Evolutionary conservation across 2,329 filamentous ascomycete genomes (phyloP).

Genomic region (Claviceps spartinae): DNA sequence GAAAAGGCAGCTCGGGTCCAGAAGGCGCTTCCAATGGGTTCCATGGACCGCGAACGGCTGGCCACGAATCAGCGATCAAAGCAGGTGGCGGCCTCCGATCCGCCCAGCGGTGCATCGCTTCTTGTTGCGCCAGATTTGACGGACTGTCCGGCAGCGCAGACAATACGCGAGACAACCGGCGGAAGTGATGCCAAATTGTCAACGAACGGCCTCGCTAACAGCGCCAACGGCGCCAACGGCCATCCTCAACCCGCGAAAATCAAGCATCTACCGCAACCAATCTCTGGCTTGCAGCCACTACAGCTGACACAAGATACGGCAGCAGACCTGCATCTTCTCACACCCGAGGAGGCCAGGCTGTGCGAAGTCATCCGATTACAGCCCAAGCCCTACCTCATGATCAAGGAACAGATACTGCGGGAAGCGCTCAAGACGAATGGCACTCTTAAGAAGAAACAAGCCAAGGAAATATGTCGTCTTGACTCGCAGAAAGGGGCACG

Average conservation of each 20-base stretch:
- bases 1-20: conserved; percentile 72
- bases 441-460: conserved; percentile 83
- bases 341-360: conserved; percentile 69
- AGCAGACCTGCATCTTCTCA: conserved; percentile 73
- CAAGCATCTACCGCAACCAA: conserved; percentile 40
- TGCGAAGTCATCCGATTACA: conserved; percentile 75
- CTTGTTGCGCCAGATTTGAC: conserved; percentile 70
- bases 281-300: conserved; percentile 50
- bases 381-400: conserved; percentile 87
- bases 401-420: conserved; percentile 85
- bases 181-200: conserved; percentile 36
- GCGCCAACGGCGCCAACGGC: conserved; percentile 29
- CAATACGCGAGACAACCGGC: conserved; percentile 26
- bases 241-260: conserved; percentile 24
- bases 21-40: conserved; percentile 56
- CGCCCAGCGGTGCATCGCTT: conserved; percentile 59
- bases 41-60: conserved; percentile 69
- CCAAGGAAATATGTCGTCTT: conserved; percentile 70
- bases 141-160: conserved; percentile 34
- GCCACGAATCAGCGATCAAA: conserved; percentile 57
- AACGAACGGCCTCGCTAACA: conserved; percentile 40
- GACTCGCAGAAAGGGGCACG: conserved; percentile 74
- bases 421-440: conserved; percentile 86
- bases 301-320: conserved; percentile 62
- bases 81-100: conserved; percentile 53